These are phyloP conservation scores for Phytophthora rubi DNA, from an alignment of 352 stramenopile genomes.

Conservation along the genomic window DNA sequence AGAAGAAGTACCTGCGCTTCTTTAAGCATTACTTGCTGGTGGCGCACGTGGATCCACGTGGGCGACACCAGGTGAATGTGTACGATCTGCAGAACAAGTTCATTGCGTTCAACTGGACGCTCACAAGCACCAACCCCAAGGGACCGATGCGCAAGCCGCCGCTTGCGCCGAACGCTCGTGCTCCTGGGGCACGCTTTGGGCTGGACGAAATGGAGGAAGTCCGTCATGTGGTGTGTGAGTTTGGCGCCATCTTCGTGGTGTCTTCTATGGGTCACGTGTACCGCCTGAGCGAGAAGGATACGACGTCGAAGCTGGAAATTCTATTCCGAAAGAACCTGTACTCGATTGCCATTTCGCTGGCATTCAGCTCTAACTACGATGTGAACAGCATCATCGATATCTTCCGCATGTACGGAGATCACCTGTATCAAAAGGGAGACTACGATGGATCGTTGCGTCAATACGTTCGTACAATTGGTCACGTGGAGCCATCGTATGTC, in stretches of 20 bases:
- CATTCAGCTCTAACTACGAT: constrained; percentile 95
- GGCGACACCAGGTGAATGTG: constrained; percentile 88
- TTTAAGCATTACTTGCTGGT: constrained; percentile 91
- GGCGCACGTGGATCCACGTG: constrained; percentile 80
- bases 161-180: constrained; percentile 40
- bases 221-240: constrained; percentile 86
- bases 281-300: constrained; percentile 95
- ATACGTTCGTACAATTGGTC: constrained; percentile 97
- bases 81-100: constrained; percentile 95
- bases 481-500: constrained; percentile 98
- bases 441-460: constrained; percentile 96
- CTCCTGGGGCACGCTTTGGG: constrained; percentile 74
- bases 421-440: constrained; percentile 98
- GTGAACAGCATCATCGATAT: constrained; percentile 97
- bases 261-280: constrained; percentile 91
- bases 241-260: constrained; percentile 88
- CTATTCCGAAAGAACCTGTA: constrained; percentile 98
- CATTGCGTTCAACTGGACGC: constrained; percentile 91
- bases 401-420: constrained; percentile 96
- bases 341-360: constrained; percentile 97
- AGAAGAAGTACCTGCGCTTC: constrained; percentile 88
- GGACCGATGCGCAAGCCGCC: constrained; percentile 40
- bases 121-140: constrained; percentile 67
- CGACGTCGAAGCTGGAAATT: constrained; percentile 96
- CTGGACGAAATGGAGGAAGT: constrained; percentile 90